phyloP scores from a whole-genome alignment of 176 grass and related monocot species.

The Oryza australiensis region DNA sequence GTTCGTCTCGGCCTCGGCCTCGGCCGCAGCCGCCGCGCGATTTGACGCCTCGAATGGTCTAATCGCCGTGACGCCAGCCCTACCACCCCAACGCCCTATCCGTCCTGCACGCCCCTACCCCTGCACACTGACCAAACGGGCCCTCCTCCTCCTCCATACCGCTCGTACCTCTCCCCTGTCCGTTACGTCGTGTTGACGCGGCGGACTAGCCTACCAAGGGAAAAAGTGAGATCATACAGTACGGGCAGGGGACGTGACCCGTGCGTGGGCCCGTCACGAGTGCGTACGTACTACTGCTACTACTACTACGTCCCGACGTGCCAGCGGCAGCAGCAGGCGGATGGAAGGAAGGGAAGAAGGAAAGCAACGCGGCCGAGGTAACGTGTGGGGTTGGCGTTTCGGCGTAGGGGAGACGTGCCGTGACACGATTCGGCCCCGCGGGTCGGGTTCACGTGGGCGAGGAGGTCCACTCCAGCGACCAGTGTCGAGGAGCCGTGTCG shows the following conservation, averaged over 20 bases:
- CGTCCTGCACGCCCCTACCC: background rate
- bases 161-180: background rate
- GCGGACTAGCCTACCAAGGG: background rate
- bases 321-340: background rate
- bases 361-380: too few species aligned
- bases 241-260: background rate
- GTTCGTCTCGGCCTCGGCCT: background rate
- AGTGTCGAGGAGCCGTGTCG: constrained; percentile 56
- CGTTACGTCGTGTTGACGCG: background rate
- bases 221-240: background rate
- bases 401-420: constrained; percentile 7
- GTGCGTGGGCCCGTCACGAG: background rate
- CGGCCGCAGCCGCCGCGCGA: constrained; percentile 75
- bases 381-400: background rate
- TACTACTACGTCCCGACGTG: background rate
- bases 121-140: background rate
- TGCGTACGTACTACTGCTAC: background rate
- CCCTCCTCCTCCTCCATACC: background rate
- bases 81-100: constrained; percentile 26
- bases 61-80: constrained; percentile 76
- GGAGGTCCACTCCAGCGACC: background rate
- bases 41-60: constrained; percentile 56
- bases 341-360: background rate
- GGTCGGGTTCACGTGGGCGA: constrained; percentile 21
- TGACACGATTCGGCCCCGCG: constrained; percentile 9